Base-by-base conservation (phyloP, 2,329 filamentous ascomycete genomes). In the Calonectria pauciramosa region DNA sequence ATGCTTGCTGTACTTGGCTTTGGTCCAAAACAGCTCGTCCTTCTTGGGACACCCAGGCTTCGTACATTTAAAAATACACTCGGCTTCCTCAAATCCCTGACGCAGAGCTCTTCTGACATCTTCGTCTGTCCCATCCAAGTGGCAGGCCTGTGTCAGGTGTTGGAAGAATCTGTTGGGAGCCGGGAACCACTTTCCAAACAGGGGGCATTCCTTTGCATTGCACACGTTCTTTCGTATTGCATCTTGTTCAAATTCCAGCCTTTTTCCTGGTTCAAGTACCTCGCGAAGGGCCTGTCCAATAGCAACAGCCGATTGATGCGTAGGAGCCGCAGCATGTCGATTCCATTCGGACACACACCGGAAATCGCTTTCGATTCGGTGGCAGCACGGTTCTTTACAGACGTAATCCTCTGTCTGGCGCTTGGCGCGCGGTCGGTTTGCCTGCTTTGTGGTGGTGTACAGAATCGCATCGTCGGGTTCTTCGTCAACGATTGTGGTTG, bases 351-450 rank as follows among this genome's bases (percentile, higher is more conserved):
- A 80, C 3, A 32, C 44, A 23, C 74, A 68, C 8, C 66, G 63
- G 28, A 76, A 83, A n/a, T 81, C 68, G 2, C 18, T 68, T 1
- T 74, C 73, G 1, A 73, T 76, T 0, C 71, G 68, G 6, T 56
- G 51, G 14, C 80, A 82, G 32, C 80, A 81, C 0, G 76, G 69
- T 11, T 80, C 77, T 0, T 60, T 44, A 9, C 79, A 81, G 2
- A 73, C 32, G 11, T 73, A 71, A 0, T 30, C 18, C 9, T 51
- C 47, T 1, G 65, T 38, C 28, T 38, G 23, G 2, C 51, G 20
- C 14, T 34, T 70, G 2, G 20, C 16, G 2, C 34, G 38, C 28
- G 32, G 32, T 9, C n/a, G 34, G n/a, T 1, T 23, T 18, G 34
- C 18, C 7, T n/a, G 36, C 7, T 30, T 52, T 10, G 60, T 34